These are phyloP conservation scores for Lactarius tabidus DNA, from an alignment of 768 basidiomycete genomes.

Conservation along the genomic window DNA sequence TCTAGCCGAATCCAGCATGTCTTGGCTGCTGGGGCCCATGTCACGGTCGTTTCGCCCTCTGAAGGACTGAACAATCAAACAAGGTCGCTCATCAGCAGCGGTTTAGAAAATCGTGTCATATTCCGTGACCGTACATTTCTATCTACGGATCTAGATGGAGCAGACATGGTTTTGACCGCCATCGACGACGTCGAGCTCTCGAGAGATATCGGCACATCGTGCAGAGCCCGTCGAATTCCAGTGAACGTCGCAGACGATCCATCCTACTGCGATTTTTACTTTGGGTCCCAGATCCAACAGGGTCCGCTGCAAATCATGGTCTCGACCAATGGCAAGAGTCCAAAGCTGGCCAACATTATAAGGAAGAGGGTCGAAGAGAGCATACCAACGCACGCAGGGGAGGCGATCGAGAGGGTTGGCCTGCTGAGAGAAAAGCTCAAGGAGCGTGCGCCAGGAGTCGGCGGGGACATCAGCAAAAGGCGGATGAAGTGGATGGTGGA, in stretches of 20 bases:
- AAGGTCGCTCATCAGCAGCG: constrained; percentile 43
- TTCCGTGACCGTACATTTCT: constrained; percentile 70
- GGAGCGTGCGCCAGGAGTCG: constrained; percentile 77
- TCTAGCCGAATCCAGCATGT: constrained; percentile 83
- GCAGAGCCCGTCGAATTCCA: constrained; percentile 66
- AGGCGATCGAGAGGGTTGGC: constrained; percentile 79
- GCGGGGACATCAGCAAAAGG: constrained; percentile 67
- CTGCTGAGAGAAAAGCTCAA: constrained; percentile 66
- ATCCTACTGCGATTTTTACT: constrained; percentile 95
- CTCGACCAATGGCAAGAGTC: constrained; percentile 91
- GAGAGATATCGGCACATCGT: constrained; percentile 64
- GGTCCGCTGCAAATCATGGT: constrained; percentile 95
- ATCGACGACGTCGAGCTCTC: constrained; percentile 76
- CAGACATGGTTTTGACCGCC: constrained; percentile 91
- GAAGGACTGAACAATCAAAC: constrained; percentile 62
- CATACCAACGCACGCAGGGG: constrained; percentile 70
- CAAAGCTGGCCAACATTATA: constrained; percentile 84
- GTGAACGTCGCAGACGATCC: constrained; percentile 98
- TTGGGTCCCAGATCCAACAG: constrained; percentile 87
- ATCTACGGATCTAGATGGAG: constrained; percentile 59
- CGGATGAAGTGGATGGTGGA: constrained; percentile 93
- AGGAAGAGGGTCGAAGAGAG: constrained; percentile 59
- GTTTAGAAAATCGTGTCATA: constrained; percentile 51
- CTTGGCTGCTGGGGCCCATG: constrained; percentile 71
- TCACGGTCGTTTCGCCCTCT: constrained; percentile 73